Evolutionary conservation across 805 yeast genomes (phyloP).

Genomic region (Starmerella bombicola): DNA sequence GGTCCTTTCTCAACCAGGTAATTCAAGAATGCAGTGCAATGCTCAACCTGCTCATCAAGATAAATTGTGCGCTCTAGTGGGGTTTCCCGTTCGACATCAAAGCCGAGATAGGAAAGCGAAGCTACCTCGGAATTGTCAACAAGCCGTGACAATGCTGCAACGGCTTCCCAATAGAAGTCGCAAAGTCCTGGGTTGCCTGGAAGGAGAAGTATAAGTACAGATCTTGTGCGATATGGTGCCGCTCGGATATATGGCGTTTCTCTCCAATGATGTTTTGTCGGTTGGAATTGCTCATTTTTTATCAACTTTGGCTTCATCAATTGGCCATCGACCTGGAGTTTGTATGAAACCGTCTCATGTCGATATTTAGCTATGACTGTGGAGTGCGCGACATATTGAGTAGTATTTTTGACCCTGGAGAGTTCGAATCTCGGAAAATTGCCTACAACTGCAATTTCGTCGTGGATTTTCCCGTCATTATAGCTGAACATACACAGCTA

Average conservation of each 20-base stretch:
- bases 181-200: constrained; percentile 74
- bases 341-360: constrained; percentile 25
- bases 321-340: constrained; percentile 31
- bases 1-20: constrained; percentile 21
- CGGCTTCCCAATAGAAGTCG: constrained; percentile 48
- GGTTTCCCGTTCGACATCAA: constrained; percentile 23
- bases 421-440: constrained; percentile 27
- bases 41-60: constrained; percentile 46
- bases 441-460: constrained; percentile 28
- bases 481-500: constrained; percentile 13
- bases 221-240: neutral
- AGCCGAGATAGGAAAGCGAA: constrained; percentile 58
- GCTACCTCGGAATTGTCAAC: constrained; percentile 41
- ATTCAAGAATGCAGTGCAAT: constrained; percentile 42
- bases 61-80: constrained; percentile 24
- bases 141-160: constrained; percentile 33
- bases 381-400: constrained; percentile 15
- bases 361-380: constrained; percentile 15
- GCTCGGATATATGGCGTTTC: constrained; percentile 4
- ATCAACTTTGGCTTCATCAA: constrained; percentile 23
- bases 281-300: neutral
- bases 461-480: constrained; percentile 21
- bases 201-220: constrained; percentile 39
- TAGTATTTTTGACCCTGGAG: constrained; percentile 12
- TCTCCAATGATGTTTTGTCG: neutral